These are phyloP conservation scores for Magnolia officinalis DNA, from an alignment of 164 flowering plant species.

Conservation along the genomic window DNA sequence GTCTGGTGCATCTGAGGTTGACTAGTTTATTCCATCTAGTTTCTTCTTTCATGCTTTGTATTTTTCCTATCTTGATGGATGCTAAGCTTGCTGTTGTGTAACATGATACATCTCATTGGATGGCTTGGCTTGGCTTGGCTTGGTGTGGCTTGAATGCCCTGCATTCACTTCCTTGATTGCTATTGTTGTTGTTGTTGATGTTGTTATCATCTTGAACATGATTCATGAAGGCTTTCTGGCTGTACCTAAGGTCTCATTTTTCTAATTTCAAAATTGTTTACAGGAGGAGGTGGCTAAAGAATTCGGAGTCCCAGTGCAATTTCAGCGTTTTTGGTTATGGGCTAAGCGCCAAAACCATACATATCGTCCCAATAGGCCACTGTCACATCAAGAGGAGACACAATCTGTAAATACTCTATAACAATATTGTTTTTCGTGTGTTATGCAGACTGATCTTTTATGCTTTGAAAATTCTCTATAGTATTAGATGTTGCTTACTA, in stretches of 20 bases:
- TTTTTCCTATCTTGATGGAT: too few species aligned
- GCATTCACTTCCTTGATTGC: too few species aligned
- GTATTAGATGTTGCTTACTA: too few species aligned
- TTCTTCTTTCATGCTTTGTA: too few species aligned
- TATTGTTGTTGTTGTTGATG: too few species aligned
- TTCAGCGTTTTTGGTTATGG: constrained; percentile 92
- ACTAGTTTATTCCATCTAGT: too few species aligned
- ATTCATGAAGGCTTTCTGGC: not conserved
- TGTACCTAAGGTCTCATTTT: constrained; percentile 2
- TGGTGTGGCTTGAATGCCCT: too few species aligned
- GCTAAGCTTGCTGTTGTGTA: too few species aligned
- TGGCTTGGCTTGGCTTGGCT: too few species aligned
- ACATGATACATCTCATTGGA: too few species aligned
- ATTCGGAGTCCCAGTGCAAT: constrained; percentile 80
- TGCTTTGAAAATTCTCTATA: not conserved
- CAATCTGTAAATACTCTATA: constrained; percentile 56
- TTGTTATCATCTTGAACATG: too few species aligned
- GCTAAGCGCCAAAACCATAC: constrained; percentile 95
- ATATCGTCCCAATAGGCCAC: constrained; percentile 85
- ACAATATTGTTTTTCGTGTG: not conserved
- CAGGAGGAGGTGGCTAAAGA: constrained; percentile 96
- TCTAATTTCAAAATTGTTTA: constrained; percentile 8
- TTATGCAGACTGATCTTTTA: not conserved
- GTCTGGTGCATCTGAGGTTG: too few species aligned
- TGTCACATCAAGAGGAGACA: constrained; percentile 72